A percentile compares a stretch with the other conserved stretches of the same genome.
phyloP scores from a whole-genome alignment of 352 stramenopile genomes.

The Globisporangium splendens region DNA sequence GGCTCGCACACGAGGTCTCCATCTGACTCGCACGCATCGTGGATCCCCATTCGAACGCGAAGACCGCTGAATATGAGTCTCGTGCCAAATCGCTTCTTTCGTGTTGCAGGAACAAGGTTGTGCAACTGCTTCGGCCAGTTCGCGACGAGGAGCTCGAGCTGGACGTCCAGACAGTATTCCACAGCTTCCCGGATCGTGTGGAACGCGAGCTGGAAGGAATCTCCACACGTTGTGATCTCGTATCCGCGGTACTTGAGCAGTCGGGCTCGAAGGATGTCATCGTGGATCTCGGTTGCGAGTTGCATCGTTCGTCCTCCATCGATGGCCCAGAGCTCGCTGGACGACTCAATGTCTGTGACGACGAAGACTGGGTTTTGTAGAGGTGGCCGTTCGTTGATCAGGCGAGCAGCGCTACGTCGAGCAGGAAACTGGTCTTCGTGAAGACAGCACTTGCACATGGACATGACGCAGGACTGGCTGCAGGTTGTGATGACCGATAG shows the following conservation, averaged over 20 bases:
- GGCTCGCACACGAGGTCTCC: slow-evolving; percentile 39
- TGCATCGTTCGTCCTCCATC: slow-evolving; percentile 44
- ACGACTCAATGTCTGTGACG: no score
- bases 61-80: slow-evolving; percentile 47
- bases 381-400: no score
- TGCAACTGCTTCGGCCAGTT: slow-evolving; percentile 56
- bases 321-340: no score
- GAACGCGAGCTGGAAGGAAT: slow-evolving; percentile 64
- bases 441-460: no score
- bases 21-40: slow-evolving; percentile 42
- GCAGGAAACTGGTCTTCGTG: no score
- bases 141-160: slow-evolving; percentile 46
- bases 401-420: no score
- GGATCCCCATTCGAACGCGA: slow-evolving; percentile 59
- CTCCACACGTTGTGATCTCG: slow-evolving; percentile 56
- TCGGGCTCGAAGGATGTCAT: slow-evolving; percentile 47
- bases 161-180: slow-evolving; percentile 58
- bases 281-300: slow-evolving; percentile 46
- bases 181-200: slow-evolving; percentile 55
- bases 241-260: slow-evolving; percentile 59
- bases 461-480: no score
- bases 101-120: slow-evolving; percentile 34
- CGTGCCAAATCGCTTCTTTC: slow-evolving; percentile 30
- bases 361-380: no score
- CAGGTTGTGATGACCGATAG: no score